phyloP scores from a whole-genome alignment of 176 grass and related monocot species.

The Carex kokanica region DNA sequence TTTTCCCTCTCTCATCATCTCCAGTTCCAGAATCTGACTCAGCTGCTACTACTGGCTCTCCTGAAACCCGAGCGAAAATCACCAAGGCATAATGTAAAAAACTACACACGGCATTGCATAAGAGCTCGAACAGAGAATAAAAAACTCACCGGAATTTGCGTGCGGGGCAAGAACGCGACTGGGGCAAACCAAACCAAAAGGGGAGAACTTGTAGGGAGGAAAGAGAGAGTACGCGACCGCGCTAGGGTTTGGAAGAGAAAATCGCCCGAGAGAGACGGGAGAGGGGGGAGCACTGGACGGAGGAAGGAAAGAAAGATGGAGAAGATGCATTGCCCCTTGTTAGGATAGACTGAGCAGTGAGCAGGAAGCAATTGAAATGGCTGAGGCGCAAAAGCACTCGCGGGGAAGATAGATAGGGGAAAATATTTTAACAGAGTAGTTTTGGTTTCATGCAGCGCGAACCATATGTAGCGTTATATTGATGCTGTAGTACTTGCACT shows the following conservation, averaged over 20 bases:
- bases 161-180: neutral
- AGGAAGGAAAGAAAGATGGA: neutral
- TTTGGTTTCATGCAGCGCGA: too few species aligned
- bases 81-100: neutral
- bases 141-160: constrained; percentile 15
- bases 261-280: neutral
- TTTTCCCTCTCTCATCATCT: constrained; percentile 11
- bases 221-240: neutral
- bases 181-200: neutral
- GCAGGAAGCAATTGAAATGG: neutral
- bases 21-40: constrained; percentile 12
- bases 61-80: constrained; percentile 16
- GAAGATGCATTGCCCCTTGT: neutral
- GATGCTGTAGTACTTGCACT: too few species aligned
- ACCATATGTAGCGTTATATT: too few species aligned
- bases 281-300: neutral
- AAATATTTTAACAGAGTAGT: too few species aligned
- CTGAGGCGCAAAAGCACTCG: neutral
- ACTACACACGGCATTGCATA: neutral
- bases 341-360: neutral
- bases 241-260: neutral
- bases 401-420: neutral
- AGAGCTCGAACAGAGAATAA: neutral
- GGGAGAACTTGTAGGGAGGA: neutral
- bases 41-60: constrained; percentile 7